Percentiles rank a stretch among this genome's conserved stretches.
These are phyloP conservation scores for Capsicum baccatum DNA, from an alignment of 257 asterid species.

Conservation along the genomic window DNA sequence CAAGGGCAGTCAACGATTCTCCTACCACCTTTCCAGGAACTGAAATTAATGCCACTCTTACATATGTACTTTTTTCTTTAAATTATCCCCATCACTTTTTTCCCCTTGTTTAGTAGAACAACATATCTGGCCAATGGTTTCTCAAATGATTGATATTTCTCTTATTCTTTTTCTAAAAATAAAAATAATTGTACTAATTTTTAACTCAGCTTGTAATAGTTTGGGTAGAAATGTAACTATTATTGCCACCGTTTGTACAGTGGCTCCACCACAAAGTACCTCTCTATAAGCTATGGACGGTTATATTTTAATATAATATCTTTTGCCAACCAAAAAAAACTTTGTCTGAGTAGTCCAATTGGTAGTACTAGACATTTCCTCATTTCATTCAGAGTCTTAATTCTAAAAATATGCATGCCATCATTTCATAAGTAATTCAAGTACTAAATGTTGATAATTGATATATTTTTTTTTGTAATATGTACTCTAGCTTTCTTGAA, in stretches of 20 bases:
- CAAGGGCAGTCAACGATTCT: conserved; percentile 37
- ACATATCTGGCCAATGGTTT: conserved; percentile 18
- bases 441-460: neutral
- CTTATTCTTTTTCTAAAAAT: neutral
- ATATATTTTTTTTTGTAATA: neutral
- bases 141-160: conserved; percentile 25
- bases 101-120: neutral
- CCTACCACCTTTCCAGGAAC: conserved; percentile 28
- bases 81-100: neutral
- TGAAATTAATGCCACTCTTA: conserved; percentile 28
- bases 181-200: too few species aligned
- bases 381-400: neutral
- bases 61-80: neutral
- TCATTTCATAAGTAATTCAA: neutral
- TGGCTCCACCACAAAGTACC: too few species aligned
- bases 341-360: neutral
- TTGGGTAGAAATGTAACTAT: too few species aligned
- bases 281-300: too few species aligned
- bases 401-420: neutral
- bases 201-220: neutral
- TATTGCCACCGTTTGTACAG: too few species aligned
- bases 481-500: neutral
- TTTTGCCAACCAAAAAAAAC: too few species aligned
- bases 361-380: neutral
- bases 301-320: too few species aligned